Percentiles rank a stretch among this genome's conserved stretches.
phyloP scores from a whole-genome alignment of 2,329 filamentous ascomycete species.

The Magnaporthiopsis rhizophila region DNA sequence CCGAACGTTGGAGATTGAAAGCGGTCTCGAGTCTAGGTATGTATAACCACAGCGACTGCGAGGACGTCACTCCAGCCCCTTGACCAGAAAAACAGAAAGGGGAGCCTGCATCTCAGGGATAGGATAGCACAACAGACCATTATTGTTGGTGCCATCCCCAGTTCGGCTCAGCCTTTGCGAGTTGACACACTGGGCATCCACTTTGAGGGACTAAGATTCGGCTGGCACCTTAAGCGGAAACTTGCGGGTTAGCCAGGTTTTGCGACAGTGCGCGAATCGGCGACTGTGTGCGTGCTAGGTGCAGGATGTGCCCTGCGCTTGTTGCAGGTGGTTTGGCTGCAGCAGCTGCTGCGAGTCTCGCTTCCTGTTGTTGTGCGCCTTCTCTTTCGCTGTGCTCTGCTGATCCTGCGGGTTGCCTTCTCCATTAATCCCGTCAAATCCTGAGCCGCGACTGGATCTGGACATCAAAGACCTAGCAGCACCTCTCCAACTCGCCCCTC shows the following conservation, averaged over 20 bases:
- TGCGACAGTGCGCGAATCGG: background rate
- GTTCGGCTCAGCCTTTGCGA: background rate
- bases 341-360: background rate
- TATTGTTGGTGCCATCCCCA: background rate
- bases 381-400: background rate
- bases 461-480: background rate
- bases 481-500: constrained; percentile 11
- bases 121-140: background rate
- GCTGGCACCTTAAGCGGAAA: background rate
- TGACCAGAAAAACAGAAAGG: background rate
- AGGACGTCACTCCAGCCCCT: too few species aligned
- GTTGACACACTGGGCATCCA: background rate
- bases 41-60: too few species aligned
- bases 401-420: background rate
- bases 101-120: background rate
- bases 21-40: background rate
- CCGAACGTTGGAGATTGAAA: background rate
- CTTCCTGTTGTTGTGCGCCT: background rate
- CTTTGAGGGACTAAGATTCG: background rate
- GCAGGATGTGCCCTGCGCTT: background rate
- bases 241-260: background rate
- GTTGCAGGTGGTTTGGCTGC: background rate
- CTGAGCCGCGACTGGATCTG: background rate
- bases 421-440: background rate
- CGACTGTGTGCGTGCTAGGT: background rate